These are phyloP conservation scores for Barnettozyma pratensis DNA, from an alignment of 805 yeast genomes.

Conservation along the genomic window DNA sequence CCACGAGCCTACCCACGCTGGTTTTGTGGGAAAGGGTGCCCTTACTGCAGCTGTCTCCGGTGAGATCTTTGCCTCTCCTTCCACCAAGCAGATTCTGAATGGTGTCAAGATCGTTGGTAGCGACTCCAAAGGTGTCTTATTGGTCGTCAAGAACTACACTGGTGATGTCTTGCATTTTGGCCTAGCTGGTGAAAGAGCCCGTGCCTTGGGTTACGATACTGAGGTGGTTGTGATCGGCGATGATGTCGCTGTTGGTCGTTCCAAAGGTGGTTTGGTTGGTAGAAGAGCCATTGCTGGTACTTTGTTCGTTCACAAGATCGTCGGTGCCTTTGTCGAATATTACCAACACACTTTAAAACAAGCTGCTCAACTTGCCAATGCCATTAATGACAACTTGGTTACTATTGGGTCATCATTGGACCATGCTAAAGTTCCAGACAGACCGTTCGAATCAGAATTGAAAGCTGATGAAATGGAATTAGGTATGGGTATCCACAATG, in stretches of 20 bases:
- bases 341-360: slow-evolving; percentile 41
- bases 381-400: slow-evolving; percentile 60
- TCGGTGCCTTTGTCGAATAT: slow-evolving; percentile 65
- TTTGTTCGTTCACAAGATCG: slow-evolving; percentile 74
- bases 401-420: slow-evolving; percentile 89
- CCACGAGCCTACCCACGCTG: slow-evolving; percentile 93
- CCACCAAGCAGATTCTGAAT: slow-evolving; percentile 81
- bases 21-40: slow-evolving; percentile 80
- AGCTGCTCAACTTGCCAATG: slow-evolving; percentile 53
- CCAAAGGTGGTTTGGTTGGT: slow-evolving; percentile 88
- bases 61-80: slow-evolving; percentile 88
- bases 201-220: slow-evolving; percentile 65
- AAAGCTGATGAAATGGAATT: slow-evolving; percentile 68
- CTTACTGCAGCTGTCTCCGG: slow-evolving; percentile 89
- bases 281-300: slow-evolving; percentile 95
- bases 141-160: slow-evolving; percentile 87
- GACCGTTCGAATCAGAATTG: slow-evolving; percentile 50
- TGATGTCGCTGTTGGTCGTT: slow-evolving; percentile 91
- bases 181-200: slow-evolving; percentile 83
- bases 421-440: slow-evolving; percentile 87
- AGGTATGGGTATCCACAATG: slow-evolving; percentile 96
- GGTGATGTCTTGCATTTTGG: slow-evolving; percentile 95
- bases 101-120: slow-evolving; percentile 42
- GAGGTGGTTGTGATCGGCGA: slow-evolving; percentile 80
- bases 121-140: slow-evolving; percentile 58